Percentiles rank a stretch among this genome's conserved stretches.
Conservation (phyloP, 208 protist species). For the Wallacemonas sp. region DNA sequence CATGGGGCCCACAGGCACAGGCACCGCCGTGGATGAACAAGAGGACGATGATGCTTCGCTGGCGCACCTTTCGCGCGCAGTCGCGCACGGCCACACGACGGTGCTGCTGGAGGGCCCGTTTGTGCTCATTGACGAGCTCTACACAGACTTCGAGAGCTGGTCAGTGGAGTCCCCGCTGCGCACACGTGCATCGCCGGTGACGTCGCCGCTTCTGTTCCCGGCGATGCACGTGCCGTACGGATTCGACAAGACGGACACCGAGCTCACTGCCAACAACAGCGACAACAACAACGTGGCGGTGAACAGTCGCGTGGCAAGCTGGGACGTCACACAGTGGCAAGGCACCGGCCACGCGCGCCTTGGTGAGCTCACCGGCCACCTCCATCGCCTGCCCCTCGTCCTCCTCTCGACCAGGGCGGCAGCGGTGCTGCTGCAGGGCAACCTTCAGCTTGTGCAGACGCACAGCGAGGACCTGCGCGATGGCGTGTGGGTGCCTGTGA, state of each 20-base stretch:
- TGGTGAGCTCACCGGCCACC: background rate
- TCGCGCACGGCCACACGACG: background rate
- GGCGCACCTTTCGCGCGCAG: no score
- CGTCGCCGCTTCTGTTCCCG: constrained; percentile 6
- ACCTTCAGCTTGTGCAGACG: constrained; percentile 56
- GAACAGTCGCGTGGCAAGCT: no score
- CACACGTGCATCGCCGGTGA: background rate
- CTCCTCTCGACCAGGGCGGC: constrained; percentile 15
- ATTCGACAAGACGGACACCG: no score
- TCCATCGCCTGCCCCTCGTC: constrained; percentile 1
- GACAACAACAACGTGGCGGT: no score
- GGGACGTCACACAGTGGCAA: no score
- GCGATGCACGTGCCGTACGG: background rate
- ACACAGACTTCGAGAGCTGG: constrained; percentile 14
- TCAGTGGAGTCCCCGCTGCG: constrained; percentile 5
- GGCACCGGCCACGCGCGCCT: no score
- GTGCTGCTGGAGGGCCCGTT: constrained; percentile 33
- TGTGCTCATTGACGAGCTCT: constrained; percentile 31
- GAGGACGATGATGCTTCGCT: no score
- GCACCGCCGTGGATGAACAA: no score
- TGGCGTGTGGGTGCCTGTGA: constrained; percentile 46
- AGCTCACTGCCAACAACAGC: no score
- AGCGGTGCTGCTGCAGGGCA: constrained; percentile 30
- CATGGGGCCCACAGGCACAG: background rate
- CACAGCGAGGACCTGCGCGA: constrained; percentile 60